A percentile compares a stretch with the other conserved stretches of the same genome.
Evolutionary conservation across 192 early-diverging fungal species (phyloP).

Genomic region (Funneliformis mosseae): DNA sequence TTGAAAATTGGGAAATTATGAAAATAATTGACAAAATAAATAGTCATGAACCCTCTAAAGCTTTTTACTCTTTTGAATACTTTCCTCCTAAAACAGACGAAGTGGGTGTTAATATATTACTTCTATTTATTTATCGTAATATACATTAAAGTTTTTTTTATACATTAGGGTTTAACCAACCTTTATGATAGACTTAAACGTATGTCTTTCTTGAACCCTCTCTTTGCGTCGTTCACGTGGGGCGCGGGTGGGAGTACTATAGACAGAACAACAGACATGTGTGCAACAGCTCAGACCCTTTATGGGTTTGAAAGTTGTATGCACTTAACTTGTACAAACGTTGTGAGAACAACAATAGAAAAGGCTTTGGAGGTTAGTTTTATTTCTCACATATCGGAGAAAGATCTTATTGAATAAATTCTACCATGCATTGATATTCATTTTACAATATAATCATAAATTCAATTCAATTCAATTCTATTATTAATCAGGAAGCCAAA

Average conservation of each 20-base stretch:
- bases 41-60: conserved; percentile 49
- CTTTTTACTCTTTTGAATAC: conserved; percentile 91
- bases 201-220: conserved; percentile 84
- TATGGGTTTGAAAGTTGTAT: conserved; percentile 91
- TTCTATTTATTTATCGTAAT: not conserved
- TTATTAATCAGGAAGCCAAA: conserved; percentile 66
- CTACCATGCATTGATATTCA: not conserved
- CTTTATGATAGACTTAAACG: conserved; percentile 95
- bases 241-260: conserved; percentile 89
- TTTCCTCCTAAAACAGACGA: conserved; percentile 97
- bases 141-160: not conserved
- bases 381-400: not conserved
- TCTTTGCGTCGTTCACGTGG: conserved; percentile 98
- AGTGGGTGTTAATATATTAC: conserved; percentile 34
- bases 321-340: conserved; percentile 99
- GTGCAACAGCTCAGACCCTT: conserved; percentile 81
- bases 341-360: conserved; percentile 84
- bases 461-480: not conserved
- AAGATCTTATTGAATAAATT: not conserved
- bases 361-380: conserved; percentile 63
- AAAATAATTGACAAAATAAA: conserved; percentile 72
- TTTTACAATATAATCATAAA: not conserved
- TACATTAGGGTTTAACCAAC: conserved; percentile 74
- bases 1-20: conserved; percentile 48
- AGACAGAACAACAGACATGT: conserved; percentile 88